These are phyloP conservation scores for Blastobotrys malaysiensis DNA, from an alignment of 1,139 yeast species.

Conservation along the genomic window DNA sequence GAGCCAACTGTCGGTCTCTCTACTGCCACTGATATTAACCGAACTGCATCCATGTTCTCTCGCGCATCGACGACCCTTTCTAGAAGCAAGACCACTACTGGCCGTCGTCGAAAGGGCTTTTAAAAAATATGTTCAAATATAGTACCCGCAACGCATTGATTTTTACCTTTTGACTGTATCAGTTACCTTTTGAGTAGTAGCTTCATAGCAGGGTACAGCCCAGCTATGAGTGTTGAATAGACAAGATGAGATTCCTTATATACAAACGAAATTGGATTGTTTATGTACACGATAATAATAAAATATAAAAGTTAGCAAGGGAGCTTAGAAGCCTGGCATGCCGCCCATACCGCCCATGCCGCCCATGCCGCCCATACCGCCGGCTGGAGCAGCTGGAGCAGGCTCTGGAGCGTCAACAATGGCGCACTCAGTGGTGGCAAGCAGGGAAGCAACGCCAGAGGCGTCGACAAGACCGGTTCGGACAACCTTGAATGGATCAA, in stretches of 20 bases:
- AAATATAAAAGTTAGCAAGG: neutral
- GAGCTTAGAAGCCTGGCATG: constrained; percentile 3
- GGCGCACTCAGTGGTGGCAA: constrained; percentile 98
- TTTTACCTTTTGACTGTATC: too few relatives aligned
- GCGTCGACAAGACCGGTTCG: constrained; percentile 97
- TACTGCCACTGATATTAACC: neutral
- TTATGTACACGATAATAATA: neutral
- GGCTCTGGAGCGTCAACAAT: constrained; percentile 97
- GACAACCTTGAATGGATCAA: constrained; percentile 98
- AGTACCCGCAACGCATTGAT: too few relatives aligned
- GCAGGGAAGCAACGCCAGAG: constrained; percentile 93
- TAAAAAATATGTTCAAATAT: too few relatives aligned
- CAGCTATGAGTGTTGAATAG: too few relatives aligned
- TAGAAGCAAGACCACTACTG: neutral
- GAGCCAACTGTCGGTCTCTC: neutral
- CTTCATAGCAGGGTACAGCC: too few relatives aligned
- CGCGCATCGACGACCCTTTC: neutral
- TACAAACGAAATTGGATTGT: neutral
- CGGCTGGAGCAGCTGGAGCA: constrained; percentile 62
- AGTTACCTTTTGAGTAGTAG: too few relatives aligned
- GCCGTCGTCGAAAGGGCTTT: neutral
- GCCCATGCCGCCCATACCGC: constrained; percentile 57
- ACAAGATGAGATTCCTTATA: neutral
- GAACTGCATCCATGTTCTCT: neutral
- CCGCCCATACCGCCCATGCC: constrained; percentile 42